Evolutionary conservation across 2,329 filamentous ascomycete species (phyloP).

Genomic region (Calonectria hawksworthii): DNA sequence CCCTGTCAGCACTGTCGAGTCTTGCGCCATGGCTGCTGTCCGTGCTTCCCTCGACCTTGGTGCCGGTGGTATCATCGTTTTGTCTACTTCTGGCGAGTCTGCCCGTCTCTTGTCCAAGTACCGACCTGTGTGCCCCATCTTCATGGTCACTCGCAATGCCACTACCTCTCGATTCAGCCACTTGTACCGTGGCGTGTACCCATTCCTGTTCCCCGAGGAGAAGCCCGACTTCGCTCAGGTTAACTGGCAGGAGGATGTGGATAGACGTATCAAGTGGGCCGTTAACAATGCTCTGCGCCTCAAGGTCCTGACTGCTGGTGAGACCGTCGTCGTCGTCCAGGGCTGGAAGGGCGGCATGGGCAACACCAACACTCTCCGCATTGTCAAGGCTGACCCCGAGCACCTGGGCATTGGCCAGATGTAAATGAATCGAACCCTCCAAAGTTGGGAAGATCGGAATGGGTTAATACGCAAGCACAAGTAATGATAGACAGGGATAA

Average conservation of each 20-base stretch:
- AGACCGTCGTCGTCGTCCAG: conserved; percentile 86
- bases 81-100: conserved; percentile 95
- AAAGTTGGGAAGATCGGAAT: conserved; percentile 25
- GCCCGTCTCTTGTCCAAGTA: conserved; percentile 98
- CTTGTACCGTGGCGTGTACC: conserved; percentile 97
- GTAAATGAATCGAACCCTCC: conserved; percentile 29
- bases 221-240: conserved; percentile 95
- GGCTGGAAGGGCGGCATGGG: conserved; percentile 94
- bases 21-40: conserved; percentile 96
- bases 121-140: conserved; percentile 97
- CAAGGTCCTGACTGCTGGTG: conserved; percentile 78
- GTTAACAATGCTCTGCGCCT: conserved; percentile 89
- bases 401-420: conserved; percentile 69
- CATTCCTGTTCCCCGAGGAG: conserved; percentile 91
- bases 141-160: conserved; percentile 95
- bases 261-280: conserved; percentile 97
- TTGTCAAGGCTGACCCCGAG: conserved; percentile 72
- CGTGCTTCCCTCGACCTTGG: conserved; percentile 96
- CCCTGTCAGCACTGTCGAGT: conserved; percentile 90
- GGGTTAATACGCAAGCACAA: conserved; percentile 45
- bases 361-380: conserved; percentile 86
- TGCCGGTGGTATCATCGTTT: conserved; percentile 93
- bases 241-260: conserved; percentile 99
- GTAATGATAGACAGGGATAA: conserved; percentile 49
- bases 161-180: conserved; percentile 91